Evolutionary conservation across 2,329 filamentous ascomycete genomes (phyloP).

Genomic region (Ophiostoma populinum): DNA sequence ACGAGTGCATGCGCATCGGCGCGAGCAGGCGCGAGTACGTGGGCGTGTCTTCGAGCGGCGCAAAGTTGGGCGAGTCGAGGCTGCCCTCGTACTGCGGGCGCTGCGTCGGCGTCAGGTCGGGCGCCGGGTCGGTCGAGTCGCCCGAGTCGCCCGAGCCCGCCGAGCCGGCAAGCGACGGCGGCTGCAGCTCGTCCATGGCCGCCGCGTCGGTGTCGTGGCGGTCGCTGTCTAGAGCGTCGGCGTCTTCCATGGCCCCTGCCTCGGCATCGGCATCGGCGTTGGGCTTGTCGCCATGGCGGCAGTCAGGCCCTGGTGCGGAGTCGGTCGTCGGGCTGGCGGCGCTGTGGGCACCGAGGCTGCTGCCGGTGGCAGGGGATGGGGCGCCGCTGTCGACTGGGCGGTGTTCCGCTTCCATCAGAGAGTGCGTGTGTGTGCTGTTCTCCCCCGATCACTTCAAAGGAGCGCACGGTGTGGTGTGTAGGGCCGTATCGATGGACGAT

Average conservation of each 20-base stretch:
- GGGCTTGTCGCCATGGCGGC: neutral
- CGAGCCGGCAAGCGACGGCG: too few relatives aligned
- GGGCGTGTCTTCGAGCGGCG: neutral
- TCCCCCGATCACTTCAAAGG: conserved; percentile 4
- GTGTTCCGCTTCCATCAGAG: conserved; percentile 9
- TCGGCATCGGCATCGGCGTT: neutral
- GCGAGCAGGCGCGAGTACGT: neutral
- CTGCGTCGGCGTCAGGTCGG: neutral
- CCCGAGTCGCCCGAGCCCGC: too few relatives aligned
- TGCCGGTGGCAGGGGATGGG: conserved; percentile 2
- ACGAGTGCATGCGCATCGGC: neutral
- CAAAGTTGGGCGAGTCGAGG: neutral
- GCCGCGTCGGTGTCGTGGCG: too few relatives aligned
- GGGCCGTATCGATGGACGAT: too few relatives aligned
- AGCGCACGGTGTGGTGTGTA: too few relatives aligned
- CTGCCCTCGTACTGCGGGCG: neutral
- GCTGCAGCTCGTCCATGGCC: too few relatives aligned
- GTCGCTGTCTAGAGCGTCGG: too few relatives aligned
- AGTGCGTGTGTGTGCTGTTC: conserved; percentile 4
- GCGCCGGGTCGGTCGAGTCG: neutral
- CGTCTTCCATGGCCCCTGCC: too few relatives aligned
- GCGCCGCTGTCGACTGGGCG: conserved; percentile 5
- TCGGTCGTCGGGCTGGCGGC: neutral
- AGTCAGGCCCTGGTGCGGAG: neutral
- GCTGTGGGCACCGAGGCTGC: neutral